phyloP scores from a whole-genome alignment of 2,329 filamentous ascomycete genomes.

The Aspergillus sp. region DNA sequence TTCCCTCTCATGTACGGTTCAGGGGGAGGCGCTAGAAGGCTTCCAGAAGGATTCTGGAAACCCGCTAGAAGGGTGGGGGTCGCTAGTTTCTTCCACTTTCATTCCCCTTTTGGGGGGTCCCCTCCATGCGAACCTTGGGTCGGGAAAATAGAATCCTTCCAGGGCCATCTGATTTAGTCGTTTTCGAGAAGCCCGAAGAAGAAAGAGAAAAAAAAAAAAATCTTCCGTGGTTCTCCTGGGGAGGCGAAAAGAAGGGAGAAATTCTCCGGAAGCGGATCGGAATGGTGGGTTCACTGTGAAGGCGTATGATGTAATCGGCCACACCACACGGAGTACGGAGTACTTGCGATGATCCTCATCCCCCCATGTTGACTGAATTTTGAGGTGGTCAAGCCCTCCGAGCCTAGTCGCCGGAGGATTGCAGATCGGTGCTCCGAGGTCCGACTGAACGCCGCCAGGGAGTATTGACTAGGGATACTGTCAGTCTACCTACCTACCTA shows the following conservation, averaged over 20 bases:
- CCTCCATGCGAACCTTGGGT: neutral
- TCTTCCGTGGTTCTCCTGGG: neutral
- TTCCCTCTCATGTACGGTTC: neutral
- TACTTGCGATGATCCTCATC: neutral
- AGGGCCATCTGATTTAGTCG: neutral
- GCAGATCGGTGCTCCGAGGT: neutral
- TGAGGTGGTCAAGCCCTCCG: neutral
- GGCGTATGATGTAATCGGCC: neutral
- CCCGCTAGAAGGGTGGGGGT: conserved; percentile 21
- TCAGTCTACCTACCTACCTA: too few species aligned
- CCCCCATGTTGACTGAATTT: neutral
- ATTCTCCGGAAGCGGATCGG: neutral
- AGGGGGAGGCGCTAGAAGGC: conserved; percentile 25
- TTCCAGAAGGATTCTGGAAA: conserved; percentile 35
- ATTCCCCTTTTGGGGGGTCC: neutral
- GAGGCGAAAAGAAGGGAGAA: neutral
- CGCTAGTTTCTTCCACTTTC: neutral
- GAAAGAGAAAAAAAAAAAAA: neutral
- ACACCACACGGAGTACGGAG: too few species aligned
- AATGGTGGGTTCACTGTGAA: neutral
- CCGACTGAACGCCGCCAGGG: neutral
- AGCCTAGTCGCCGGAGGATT: neutral
- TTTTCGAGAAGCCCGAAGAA: neutral
- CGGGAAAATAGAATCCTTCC: neutral
- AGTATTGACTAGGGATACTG: too few species aligned